Base-by-base conservation (phyloP, 345 rosid genomes). In the Pistacia atlantica region DNA sequence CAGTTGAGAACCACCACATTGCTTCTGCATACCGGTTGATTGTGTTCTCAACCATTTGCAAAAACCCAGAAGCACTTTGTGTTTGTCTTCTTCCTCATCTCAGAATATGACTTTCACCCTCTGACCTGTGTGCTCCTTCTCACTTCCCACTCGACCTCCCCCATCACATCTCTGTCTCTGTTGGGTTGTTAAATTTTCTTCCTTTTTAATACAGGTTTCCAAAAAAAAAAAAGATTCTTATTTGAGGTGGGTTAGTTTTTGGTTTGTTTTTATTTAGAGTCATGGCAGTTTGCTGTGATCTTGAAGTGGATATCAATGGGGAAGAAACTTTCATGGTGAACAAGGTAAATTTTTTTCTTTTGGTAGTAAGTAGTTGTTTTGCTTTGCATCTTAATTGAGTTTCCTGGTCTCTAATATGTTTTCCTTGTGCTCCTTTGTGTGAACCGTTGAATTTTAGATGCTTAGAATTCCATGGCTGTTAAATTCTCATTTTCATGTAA, bases 231-330 rank as follows among this genome's bases (percentile, higher is more conserved):
- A 33, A 65, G 75, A 71, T 69, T 77, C 82, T 77, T 75, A 22
- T 81, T 48, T 82, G 79, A 81, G 82, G 77, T 75, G 81, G 80
- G 78, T 74, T 80, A 58, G 1, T 61, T 69, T 77, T 52, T 13
- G 69, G n/a, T 57, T 62, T 81, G 78, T 74, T 56, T 56, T 76
- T 65, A 8, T 72, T 80, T 67, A 74, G 72, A 78, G 86, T 80
- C 81, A 93, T 93, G 98, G 90, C 86, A 76, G 82, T 74, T 83
- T 84, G 87, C 82, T 93, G 97, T 88, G 90, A 88, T 84, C 97
- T 95, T 85, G 89, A 95, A 84, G 97, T 91, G 28, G 98, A 95
- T 85, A 88, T 95, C 81, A 95, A 95, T 82, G 98, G 97, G 17
- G 95, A 90, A 83, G 95, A 90, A 85, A 90, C 93, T 67, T 88